A percentile compares a stretch with the other conserved stretches of the same genome.
Conservation (phyloP, 192 early-diverging fungal species). For the Umbelopsis vinacea region DNA sequence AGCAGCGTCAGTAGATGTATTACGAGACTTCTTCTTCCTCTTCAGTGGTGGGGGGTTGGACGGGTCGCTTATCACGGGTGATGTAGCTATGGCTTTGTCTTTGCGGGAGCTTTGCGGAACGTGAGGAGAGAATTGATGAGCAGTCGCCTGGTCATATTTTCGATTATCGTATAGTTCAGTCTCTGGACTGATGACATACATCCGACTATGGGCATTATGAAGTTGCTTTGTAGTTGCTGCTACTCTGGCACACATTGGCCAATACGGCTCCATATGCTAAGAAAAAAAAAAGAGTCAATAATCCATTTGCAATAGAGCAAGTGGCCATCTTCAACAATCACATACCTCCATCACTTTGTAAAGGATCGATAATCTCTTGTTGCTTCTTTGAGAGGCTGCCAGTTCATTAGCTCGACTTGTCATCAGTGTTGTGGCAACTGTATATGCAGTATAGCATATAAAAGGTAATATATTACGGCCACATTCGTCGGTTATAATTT, state of each 20-base stretch:
- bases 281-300: background rate
- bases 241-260: conserved; percentile 37
- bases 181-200: conserved; percentile 28
- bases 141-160: conserved; percentile 5
- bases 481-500: conserved; percentile 25
- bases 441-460: conserved; percentile 37
- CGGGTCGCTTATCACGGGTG: background rate
- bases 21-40: background rate
- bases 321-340: background rate
- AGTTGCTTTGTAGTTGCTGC: conserved; percentile 29
- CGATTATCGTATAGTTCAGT: background rate
- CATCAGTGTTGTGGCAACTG: conserved; percentile 38
- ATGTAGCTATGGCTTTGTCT: background rate
- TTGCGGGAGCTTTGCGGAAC: background rate
- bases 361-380: conserved; percentile 21
- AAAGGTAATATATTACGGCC: conserved; percentile 33
- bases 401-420: conserved; percentile 30
- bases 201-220: conserved; percentile 25
- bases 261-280: conserved; percentile 30
- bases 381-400: conserved; percentile 24
- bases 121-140: background rate
- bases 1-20: background rate
- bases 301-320: background rate
- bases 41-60: background rate
- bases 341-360: conserved; percentile 34